These are phyloP conservation scores for Pseudoturritis turrita DNA, from an alignment of 345 rosid genomes.

Conservation along the genomic window DNA sequence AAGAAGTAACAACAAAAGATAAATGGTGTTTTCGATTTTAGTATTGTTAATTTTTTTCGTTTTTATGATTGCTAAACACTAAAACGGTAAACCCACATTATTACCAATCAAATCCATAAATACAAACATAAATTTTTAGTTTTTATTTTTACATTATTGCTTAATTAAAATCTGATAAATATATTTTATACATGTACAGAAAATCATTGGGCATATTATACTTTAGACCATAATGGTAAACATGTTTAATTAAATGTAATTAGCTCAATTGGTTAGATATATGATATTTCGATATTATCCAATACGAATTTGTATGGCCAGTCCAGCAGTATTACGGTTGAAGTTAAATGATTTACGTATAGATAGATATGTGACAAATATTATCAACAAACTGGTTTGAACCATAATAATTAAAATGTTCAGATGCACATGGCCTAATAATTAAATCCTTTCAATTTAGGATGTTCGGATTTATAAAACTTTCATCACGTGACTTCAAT, in stretches of 20 bases:
- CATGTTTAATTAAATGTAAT: neutral
- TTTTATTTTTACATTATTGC: too few relatives aligned
- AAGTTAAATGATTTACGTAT: neutral
- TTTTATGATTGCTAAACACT: too few relatives aligned
- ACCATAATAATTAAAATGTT: neutral
- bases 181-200: neutral
- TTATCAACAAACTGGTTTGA: slow-evolving; percentile 6
- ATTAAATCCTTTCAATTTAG: slow-evolving; percentile 20
- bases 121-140: too few relatives aligned
- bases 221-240: neutral
- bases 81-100: too few relatives aligned
- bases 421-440: slow-evolving; percentile 22
- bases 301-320: neutral
- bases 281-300: neutral
- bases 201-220: neutral
- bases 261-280: neutral
- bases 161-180: too few relatives aligned
- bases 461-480: slow-evolving; percentile 6
- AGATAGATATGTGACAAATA: slow-evolving; percentile 2
- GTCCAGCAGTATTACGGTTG: neutral
- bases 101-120: too few relatives aligned
- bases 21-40: too few relatives aligned
- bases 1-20: too few relatives aligned
- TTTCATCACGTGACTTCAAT: slow-evolving; percentile 21
- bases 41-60: too few relatives aligned